Evolutionary conservation across 2,329 filamentous ascomycete species (phyloP).

Genomic region (Colletotrichum horii): DNA sequence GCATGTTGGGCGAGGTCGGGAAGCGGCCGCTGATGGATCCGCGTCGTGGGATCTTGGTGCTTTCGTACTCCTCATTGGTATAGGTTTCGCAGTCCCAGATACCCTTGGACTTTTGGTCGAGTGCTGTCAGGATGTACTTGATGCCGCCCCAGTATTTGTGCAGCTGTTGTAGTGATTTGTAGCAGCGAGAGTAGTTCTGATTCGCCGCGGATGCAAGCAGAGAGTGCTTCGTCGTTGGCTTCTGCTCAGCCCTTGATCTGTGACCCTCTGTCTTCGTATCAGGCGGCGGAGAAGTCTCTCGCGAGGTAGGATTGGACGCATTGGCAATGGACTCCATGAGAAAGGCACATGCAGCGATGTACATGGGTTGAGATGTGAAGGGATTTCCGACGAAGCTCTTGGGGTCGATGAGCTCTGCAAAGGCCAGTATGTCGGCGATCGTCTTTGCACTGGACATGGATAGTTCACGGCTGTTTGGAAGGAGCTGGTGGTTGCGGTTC

Average conservation of each 20-base stretch:
- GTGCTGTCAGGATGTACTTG: constrained; percentile 83
- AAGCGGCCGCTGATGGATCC: constrained; percentile 48
- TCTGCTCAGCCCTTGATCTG: constrained; percentile 31
- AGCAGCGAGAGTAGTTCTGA: constrained; percentile 87
- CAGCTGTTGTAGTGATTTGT: constrained; percentile 81
- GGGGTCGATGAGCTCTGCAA: constrained; percentile 83
- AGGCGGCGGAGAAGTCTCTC: constrained; percentile 57
- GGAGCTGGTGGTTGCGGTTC: constrained; percentile 69
- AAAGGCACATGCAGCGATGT: constrained; percentile 89
- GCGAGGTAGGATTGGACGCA: constrained; percentile 69
- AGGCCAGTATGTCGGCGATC: constrained; percentile 86
- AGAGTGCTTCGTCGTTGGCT: constrained; percentile 68
- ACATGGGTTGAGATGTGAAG: constrained; percentile 89
- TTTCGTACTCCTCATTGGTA: constrained; percentile 78
- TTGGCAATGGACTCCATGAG: constrained; percentile 80
- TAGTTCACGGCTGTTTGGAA: constrained; percentile 79
- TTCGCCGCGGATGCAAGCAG: constrained; percentile 81
- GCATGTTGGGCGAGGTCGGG: constrained; percentile 53
- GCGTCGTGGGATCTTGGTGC: constrained; percentile 54
- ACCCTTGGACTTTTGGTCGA: constrained; percentile 87
- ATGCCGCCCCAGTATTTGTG: constrained; percentile 86
- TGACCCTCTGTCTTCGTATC: constrained; percentile 26
- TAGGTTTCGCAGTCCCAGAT: constrained; percentile 78
- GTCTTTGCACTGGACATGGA: constrained; percentile 92
- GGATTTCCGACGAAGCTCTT: constrained; percentile 88